A percentile compares a stretch with the other conserved stretches of the same genome.
Evolutionary conservation across 192 early-diverging fungal genomes (phyloP).

Genomic region (Umbelopsis sp.): DNA sequence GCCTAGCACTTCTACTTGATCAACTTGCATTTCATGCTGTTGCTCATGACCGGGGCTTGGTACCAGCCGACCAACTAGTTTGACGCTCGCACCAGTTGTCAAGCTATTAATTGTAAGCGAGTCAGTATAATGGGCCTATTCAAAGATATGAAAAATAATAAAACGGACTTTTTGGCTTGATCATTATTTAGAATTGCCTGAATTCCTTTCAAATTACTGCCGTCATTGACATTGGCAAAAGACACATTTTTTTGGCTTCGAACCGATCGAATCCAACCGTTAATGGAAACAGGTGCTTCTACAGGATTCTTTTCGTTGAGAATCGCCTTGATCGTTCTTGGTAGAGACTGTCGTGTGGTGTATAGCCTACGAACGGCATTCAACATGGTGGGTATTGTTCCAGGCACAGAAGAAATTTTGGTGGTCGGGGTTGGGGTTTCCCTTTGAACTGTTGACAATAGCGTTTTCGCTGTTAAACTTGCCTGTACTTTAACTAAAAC

Average conservation of each 20-base stretch:
- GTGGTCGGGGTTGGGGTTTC: neutral
- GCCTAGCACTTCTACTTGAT: constrained; percentile 55
- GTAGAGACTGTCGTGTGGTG: constrained; percentile 2
- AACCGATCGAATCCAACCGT: constrained; percentile 85
- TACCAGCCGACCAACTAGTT: constrained; percentile 68
- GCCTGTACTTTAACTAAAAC: too few species aligned
- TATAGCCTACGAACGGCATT: constrained; percentile 13
- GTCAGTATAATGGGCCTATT: neutral
- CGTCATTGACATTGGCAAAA: constrained; percentile 81
- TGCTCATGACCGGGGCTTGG: constrained; percentile 73
- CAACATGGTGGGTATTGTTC: neutral
- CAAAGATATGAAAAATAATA: neutral
- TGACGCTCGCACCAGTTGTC: constrained; percentile 72
- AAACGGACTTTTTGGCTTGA: constrained; percentile 51
- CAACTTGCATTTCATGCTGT: constrained; percentile 68
- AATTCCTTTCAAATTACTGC: constrained; percentile 67
- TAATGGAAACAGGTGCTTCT: constrained; percentile 43
- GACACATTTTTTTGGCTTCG: constrained; percentile 76
- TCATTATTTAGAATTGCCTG: constrained; percentile 63
- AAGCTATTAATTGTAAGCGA: constrained; percentile 40
- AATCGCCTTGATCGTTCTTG: constrained; percentile 22
- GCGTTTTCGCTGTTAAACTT: too few species aligned
- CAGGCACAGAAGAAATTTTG: neutral
- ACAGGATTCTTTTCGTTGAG: neutral
- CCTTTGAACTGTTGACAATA: too few species aligned